Base-by-base conservation (phyloP, 1,284 basidiomycete genomes). In the Ceraceosorus bombacis region DNA sequence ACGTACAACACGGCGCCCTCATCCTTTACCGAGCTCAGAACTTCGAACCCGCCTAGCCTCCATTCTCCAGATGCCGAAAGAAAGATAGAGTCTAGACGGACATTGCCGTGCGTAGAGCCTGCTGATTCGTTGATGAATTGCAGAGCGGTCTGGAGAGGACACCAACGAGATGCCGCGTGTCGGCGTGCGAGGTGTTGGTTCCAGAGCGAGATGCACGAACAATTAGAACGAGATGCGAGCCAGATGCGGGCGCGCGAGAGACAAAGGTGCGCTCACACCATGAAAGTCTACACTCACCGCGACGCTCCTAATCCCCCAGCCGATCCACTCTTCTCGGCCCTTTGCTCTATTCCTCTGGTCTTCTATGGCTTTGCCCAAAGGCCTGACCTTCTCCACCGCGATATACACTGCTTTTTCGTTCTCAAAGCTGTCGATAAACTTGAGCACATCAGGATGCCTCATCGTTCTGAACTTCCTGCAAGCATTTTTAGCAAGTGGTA, bases 401-500 rank as follows among this genome's bases (percentile, higher is more conserved):
- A 99, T 90, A 79, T 91, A 89, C 49, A 98, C 84, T 1, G 85
- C 84, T 0, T 85, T 85, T 53, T 94, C 90, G 1, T 90, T 88
- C 76, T 96, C 93, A 5, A 90, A 86, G 1, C 85, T 89, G 17
- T 78, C 78, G 80, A 98, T 85, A 78, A 95, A 94, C 76, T 89
- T 93, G 70, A 99, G 84, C 3, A 98, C 85, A 78, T 97, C 89
- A 0, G 95, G 95, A 81, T 98, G 95, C 43, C 95, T 85, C 6
- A 88, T 88, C 2, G 90, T 89, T 49, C 93, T 84, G 9, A 98
- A 82, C 79, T 94, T 97, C 64, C 89, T 86, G 41, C 96, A 81
- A 0, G 92, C 85, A 79, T 98, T 98, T 76, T 86, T 87, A 2
- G 93, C 94, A 17, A 98, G 82, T 2, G 86, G 85, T 8, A 71